These are phyloP conservation scores for Epichloe baconii DNA, from an alignment of 2,329 filamentous ascomycete genomes.

Conservation along the genomic window DNA sequence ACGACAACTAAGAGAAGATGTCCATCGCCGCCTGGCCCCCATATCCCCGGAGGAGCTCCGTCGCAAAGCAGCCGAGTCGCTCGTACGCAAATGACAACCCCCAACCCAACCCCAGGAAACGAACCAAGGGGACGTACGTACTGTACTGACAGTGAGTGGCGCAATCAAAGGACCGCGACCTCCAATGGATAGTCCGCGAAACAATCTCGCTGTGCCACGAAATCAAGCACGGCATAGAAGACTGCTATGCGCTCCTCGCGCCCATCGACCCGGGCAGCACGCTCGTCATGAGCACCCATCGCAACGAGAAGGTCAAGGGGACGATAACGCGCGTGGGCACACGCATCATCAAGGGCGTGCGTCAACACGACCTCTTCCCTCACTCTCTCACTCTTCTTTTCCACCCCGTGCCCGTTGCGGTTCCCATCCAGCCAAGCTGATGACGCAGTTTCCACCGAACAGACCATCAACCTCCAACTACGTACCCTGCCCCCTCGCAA, in stretches of 20 bases:
- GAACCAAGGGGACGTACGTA: background rate
- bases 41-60: constrained; percentile 37
- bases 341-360: constrained; percentile 79
- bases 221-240: constrained; percentile 58
- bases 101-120: background rate
- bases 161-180: constrained; percentile 32
- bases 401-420: no score
- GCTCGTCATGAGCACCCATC: constrained; percentile 73
- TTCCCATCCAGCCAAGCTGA: no score
- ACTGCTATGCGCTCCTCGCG: constrained; percentile 77
- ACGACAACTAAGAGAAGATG: constrained; percentile 23
- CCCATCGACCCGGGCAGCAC: constrained; percentile 78
- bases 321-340: constrained; percentile 82
- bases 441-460: background rate
- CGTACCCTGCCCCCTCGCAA: constrained; percentile 47
- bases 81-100: constrained; percentile 26
- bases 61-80: constrained; percentile 33
- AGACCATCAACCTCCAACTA: constrained; percentile 69
- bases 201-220: constrained; percentile 34
- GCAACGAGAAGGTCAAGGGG: constrained; percentile 85
- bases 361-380: constrained; percentile 18
- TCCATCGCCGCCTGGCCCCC: constrained; percentile 47
- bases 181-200: constrained; percentile 40
- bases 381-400: background rate
- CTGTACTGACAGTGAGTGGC: background rate